Evolutionary conservation across 2,329 filamentous ascomycete genomes (phyloP).

Genomic region (Monosporascus sp.): DNA sequence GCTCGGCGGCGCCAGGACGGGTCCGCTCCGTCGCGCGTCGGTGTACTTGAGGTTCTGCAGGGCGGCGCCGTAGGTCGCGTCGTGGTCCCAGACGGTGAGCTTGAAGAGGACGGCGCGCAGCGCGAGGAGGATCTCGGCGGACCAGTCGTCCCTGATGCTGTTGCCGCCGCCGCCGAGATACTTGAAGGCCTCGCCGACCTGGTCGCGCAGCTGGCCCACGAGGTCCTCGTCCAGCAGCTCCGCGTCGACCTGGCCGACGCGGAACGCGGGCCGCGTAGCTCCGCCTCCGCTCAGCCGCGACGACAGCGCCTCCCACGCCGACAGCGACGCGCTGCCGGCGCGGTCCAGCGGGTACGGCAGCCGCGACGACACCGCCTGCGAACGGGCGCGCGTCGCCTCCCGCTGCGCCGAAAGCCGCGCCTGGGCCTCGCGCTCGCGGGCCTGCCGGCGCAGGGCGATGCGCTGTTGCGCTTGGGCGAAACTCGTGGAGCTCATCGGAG

Average conservation of each 20-base stretch:
- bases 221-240: slow-evolving; percentile 93
- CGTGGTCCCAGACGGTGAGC: slow-evolving; percentile 92
- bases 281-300: slow-evolving; percentile 49
- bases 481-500: slow-evolving; percentile 50
- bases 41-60: slow-evolving; percentile 88
- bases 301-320: slow-evolving; percentile 65
- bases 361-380: slow-evolving; percentile 42
- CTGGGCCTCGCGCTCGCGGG: slow-evolving; percentile 63
- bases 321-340: slow-evolving; percentile 42
- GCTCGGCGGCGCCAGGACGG: slow-evolving; percentile 65
- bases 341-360: slow-evolving; percentile 60
- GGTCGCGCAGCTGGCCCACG: slow-evolving; percentile 74
- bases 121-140: slow-evolving; percentile 73
- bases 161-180: slow-evolving; percentile 69
- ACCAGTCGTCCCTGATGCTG: slow-evolving; percentile 79
- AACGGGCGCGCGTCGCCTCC: slow-evolving; percentile 48
- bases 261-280: slow-evolving; percentile 78
- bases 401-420: slow-evolving; percentile 47
- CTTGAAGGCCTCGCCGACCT: slow-evolving; percentile 83
- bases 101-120: slow-evolving; percentile 85
- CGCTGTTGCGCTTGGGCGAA: slow-evolving; percentile 89
- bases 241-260: slow-evolving; percentile 93
- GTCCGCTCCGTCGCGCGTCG: slow-evolving; percentile 65
- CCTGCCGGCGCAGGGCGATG: slow-evolving; percentile 72
- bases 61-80: slow-evolving; percentile 89